These are phyloP conservation scores for Fragilaria radians DNA, from an alignment of 108 stramenopile species.

Conservation along the genomic window DNA sequence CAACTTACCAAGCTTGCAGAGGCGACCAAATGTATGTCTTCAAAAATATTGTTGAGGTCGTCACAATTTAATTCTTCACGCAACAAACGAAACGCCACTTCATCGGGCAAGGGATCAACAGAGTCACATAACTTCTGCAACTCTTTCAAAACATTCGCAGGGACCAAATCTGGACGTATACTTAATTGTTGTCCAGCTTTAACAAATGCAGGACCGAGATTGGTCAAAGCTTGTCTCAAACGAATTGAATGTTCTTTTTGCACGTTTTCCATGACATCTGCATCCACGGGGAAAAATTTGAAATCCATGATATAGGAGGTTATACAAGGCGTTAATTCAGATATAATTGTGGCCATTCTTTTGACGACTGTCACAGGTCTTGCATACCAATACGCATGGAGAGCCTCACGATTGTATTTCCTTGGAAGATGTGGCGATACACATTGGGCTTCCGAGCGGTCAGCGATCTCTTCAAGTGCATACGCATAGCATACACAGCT, in stretches of 20 bases:
- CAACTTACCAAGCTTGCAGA: conserved; percentile 47
- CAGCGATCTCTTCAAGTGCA: background rate
- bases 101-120: conserved; percentile 81
- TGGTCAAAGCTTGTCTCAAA: conserved; percentile 57
- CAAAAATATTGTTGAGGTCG: conserved; percentile 10
- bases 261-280: background rate
- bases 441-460: conserved; percentile 1
- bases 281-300: conserved; percentile 13
- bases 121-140: conserved; percentile 90
- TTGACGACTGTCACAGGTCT: conserved; percentile 56
- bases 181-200: conserved; percentile 76
- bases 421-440: conserved; percentile 23
- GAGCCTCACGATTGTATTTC: conserved; percentile 46
- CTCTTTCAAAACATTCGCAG: conserved; percentile 77
- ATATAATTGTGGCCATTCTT: conserved; percentile 37
- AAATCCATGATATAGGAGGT: conserved; percentile 27
- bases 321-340: conserved; percentile 45
- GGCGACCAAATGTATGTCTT: conserved; percentile 63
- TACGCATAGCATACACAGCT: background rate
- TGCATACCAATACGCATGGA: conserved; percentile 55
- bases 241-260: conserved; percentile 31
- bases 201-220: conserved; percentile 91
- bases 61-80: conserved; percentile 41
- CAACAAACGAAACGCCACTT: conserved; percentile 62
- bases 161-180: conserved; percentile 91